These are phyloP conservation scores for Rosa multiflora DNA, from an alignment of 306 rosid genomes.

Conservation along the genomic window DNA sequence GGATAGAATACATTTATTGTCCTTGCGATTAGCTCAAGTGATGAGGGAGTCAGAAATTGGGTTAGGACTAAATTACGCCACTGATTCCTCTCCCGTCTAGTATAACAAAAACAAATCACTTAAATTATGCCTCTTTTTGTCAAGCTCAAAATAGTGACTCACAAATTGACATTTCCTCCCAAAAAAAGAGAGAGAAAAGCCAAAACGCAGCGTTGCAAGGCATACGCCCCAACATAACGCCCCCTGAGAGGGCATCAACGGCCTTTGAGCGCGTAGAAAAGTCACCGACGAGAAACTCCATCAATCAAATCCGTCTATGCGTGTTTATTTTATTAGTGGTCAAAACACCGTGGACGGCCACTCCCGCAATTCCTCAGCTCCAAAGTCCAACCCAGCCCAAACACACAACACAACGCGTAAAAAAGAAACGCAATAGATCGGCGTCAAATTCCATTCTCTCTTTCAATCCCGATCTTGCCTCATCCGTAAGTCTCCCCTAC, in stretches of 20 bases:
- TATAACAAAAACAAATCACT: too few species aligned
- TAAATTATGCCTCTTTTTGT: not conserved
- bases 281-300: not conserved
- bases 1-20: too few species aligned
- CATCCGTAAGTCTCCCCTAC: conserved; percentile 12
- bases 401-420: too few species aligned
- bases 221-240: not conserved
- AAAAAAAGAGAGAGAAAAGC: too few species aligned
- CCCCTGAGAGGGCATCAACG: not conserved
- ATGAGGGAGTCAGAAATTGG: too few species aligned
- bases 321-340: not conserved
- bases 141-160: too few species aligned
- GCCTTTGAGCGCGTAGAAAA: conserved; percentile 1
- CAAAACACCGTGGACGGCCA: not conserved
- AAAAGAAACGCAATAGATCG: not conserved
- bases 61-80: too few species aligned
- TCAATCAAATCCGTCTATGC: not conserved
- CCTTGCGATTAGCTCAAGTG: too few species aligned
- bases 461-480: conserved; percentile 1
- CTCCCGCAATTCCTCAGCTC: conserved; percentile 4
- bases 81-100: too few species aligned
- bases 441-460: not conserved
- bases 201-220: not conserved
- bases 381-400: too few species aligned
- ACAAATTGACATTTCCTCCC: too few species aligned